phyloP scores from a whole-genome alignment of 2,329 filamentous ascomycete genomes.

The Colletotrichum liriopes region DNA sequence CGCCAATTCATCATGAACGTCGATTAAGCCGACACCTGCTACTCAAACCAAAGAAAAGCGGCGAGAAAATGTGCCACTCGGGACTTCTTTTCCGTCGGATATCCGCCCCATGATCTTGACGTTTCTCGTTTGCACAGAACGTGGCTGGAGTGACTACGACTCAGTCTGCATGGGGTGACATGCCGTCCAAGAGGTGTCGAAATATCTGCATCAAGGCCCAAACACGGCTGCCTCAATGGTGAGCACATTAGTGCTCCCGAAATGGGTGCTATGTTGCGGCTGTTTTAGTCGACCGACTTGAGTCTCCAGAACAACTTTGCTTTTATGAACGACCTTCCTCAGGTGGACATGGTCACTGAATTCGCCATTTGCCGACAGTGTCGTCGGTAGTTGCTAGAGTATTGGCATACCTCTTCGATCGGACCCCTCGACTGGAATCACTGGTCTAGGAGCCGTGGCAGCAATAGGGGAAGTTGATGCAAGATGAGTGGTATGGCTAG shows the following conservation, averaged over 20 bases:
- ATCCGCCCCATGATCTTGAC: background rate
- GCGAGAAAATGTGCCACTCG: too few relatives aligned
- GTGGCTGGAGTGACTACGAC: conserved; percentile 52
- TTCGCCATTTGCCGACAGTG: too few relatives aligned
- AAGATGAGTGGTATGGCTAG: conserved; percentile 44
- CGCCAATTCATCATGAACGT: too few relatives aligned
- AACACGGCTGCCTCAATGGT: conserved; percentile 49
- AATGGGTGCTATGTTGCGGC: background rate
- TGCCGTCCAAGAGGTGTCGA: conserved; percentile 48
- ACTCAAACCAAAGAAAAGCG: too few relatives aligned
- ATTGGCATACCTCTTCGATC: conserved; percentile 45
- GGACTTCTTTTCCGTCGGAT: background rate
- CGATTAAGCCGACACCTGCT: too few relatives aligned
- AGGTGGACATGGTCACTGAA: too few relatives aligned
- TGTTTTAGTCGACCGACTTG: too few relatives aligned
- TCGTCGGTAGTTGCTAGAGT: too few relatives aligned
- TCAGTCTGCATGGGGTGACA: conserved; percentile 56
- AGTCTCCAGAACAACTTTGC: too few relatives aligned
- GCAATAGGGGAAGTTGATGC: conserved; percentile 44
- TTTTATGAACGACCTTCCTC: too few relatives aligned
- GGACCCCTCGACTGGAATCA: conserved; percentile 48
- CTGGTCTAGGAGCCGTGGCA: conserved; percentile 54
- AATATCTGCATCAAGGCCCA: conserved; percentile 44
- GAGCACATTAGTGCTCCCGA: background rate
- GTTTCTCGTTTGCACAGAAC: too few relatives aligned